A percentile compares a stretch with the other conserved stretches of the same genome.
These are phyloP conservation scores for Aspergillus sclerotioniger DNA, from an alignment of 495 filamentous ascomycete species.

Conservation along the genomic window DNA sequence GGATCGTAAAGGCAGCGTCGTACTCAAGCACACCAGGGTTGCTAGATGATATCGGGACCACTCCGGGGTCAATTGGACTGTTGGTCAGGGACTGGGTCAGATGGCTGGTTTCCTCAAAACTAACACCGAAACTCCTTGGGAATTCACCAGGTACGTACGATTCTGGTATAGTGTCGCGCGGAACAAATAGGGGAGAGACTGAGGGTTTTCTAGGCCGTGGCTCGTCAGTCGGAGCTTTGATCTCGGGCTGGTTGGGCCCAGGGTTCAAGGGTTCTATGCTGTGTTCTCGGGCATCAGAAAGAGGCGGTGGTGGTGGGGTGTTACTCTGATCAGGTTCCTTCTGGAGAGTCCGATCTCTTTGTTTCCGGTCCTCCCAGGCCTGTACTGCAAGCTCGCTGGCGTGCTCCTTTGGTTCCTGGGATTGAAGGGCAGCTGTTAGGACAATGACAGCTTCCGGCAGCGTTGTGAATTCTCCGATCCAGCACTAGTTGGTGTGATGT, in stretches of 20 bases:
- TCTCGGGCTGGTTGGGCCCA: not conserved
- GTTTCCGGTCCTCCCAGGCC: slow-evolving; percentile 32
- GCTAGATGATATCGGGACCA: not conserved
- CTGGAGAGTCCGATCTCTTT: slow-evolving; percentile 2
- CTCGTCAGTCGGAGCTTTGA: not conserved
- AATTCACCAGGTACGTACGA: not conserved
- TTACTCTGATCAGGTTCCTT: slow-evolving; percentile 1
- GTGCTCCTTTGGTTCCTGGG: slow-evolving; percentile 43
- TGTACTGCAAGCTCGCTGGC: slow-evolving; percentile 33
- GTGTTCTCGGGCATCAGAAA: not conserved
- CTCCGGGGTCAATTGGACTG: not conserved
- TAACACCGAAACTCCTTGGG: not conserved
- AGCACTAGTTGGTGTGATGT: no score
- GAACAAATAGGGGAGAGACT: slow-evolving; percentile 23
- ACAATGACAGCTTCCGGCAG: not conserved
- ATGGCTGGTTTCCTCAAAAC: not conserved
- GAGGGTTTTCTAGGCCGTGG: not conserved
- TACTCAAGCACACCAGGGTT: slow-evolving; percentile 1
- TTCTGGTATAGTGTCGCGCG: slow-evolving; percentile 11
- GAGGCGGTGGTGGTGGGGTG: slow-evolving; percentile 3
- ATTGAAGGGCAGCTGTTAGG: not conserved
- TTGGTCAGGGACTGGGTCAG: not conserved
- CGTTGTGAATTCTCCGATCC: not conserved
- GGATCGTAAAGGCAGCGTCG: slow-evolving; percentile 14
- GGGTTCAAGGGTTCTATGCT: slow-evolving; percentile 3